Conservation (phyloP, 176 grass and related monocot species). For the Cenchrus americanus region DNA sequence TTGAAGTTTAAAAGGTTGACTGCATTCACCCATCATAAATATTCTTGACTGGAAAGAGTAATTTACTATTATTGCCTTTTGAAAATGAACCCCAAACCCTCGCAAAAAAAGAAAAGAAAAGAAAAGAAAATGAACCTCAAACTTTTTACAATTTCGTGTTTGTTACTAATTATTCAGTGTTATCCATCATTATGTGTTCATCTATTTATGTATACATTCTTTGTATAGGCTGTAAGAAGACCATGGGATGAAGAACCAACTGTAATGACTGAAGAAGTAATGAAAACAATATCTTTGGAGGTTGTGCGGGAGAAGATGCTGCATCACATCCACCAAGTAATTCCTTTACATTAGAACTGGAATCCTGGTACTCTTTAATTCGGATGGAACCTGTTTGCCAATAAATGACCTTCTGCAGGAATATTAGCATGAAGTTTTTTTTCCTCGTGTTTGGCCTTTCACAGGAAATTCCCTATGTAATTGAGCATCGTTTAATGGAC, state of each 20-base stretch:
- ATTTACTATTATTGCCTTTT: background rate
- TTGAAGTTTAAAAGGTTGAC: background rate
- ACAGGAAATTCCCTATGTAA: conserved; percentile 96
- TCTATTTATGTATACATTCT: background rate
- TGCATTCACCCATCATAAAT: background rate
- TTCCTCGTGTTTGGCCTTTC: conserved; percentile 28
- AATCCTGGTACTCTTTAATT: conserved; percentile 36
- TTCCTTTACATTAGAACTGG: conserved; percentile 7
- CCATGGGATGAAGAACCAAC: conserved; percentile 94
- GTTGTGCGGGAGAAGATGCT: conserved; percentile 97
- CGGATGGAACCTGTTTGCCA: conserved; percentile 4
- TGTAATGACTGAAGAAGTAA: conserved; percentile 88
- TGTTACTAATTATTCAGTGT: background rate
- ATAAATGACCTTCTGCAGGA: background rate
- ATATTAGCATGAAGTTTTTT: background rate
- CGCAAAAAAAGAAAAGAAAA: too few relatives aligned
- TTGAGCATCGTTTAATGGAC: conserved; percentile 91
- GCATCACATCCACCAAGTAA: conserved; percentile 94
- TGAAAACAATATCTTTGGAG: conserved; percentile 91
- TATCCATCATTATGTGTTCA: background rate
- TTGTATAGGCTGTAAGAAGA: conserved; percentile 82
- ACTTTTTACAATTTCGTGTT: background rate
- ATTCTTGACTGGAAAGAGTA: background rate
- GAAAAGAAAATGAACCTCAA: conserved; percentile 14
- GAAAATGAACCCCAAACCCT: conserved; percentile 13